These are phyloP conservation scores for Vicia faba DNA, from an alignment of 306 rosid genomes.

Conservation along the genomic window DNA sequence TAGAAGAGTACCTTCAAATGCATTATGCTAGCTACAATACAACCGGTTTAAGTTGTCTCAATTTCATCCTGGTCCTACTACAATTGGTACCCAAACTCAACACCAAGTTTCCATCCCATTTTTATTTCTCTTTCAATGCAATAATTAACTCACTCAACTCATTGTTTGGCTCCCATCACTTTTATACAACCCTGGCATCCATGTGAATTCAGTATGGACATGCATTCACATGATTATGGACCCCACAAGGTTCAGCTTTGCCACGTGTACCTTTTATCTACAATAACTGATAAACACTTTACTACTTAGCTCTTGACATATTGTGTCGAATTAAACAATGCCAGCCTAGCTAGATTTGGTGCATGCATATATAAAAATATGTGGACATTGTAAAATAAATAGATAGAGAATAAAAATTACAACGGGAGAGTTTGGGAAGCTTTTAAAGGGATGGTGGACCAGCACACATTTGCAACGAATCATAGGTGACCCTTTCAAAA, in stretches of 20 bases:
- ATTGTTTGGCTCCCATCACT: conserved; percentile 32
- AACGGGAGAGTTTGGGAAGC: neutral
- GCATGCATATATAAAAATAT: conserved; percentile 24
- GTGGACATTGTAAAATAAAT: neutral
- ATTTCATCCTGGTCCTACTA: conserved; percentile 31
- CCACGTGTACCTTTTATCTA: conserved; percentile 43
- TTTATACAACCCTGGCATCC: conserved; percentile 8
- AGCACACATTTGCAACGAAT: conserved; percentile 21
- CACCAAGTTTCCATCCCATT: neutral
- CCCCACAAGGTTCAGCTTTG: conserved; percentile 45
- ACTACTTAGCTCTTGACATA: conserved; percentile 30
- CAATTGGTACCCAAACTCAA: conserved; percentile 19
- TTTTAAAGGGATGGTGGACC: conserved; percentile 27
- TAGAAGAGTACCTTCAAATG: conserved; percentile 10
- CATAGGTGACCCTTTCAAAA: conserved; percentile 27
- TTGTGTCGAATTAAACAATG: conserved; percentile 38
- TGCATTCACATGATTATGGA: conserved; percentile 46
- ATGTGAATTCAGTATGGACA: conserved; percentile 46
- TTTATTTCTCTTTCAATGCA: neutral
- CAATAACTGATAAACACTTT: conserved; percentile 37
- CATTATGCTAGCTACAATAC: too few species aligned
- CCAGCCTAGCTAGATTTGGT: conserved; percentile 43
- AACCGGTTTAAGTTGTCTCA: conserved; percentile 21
- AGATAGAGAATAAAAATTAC: conserved; percentile 19
- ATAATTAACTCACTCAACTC: conserved; percentile 29